Evolutionary conservation across 305 asterid species (phyloP).

Genomic region (Solanum hybrid): DNA sequence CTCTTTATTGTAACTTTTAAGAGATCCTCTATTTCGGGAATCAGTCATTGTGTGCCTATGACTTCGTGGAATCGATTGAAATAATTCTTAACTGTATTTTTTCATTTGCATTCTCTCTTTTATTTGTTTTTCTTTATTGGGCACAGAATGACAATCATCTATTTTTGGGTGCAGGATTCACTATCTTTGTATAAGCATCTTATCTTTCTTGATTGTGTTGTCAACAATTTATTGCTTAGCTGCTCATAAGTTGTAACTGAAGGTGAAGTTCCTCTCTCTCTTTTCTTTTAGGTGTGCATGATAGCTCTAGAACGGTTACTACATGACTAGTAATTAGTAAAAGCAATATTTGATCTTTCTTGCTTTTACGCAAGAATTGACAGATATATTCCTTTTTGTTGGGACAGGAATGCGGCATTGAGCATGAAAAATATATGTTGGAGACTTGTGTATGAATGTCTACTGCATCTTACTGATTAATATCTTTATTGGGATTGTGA

Average conservation of each 20-base stretch:
- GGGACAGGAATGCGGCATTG: not conserved
- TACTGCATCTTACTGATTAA: not conserved
- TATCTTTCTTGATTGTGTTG: not conserved
- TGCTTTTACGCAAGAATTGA: not conserved
- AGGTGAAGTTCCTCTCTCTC: not conserved
- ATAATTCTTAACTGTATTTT: not conserved
- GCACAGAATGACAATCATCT: not conserved
- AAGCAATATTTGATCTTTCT: not conserved
- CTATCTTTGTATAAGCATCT: not conserved
- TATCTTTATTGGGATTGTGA: conserved; percentile 5
- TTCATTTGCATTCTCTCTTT: not conserved
- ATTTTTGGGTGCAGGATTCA: not conserved
- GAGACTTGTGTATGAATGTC: not conserved
- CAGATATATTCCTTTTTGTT: not conserved
- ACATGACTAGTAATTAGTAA: not conserved
- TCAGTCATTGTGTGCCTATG: not conserved
- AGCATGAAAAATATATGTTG: not conserved
- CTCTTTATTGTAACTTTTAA: not conserved
- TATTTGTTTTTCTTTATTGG: not conserved
- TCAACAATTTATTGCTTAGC: not conserved
- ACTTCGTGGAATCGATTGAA: not conserved
- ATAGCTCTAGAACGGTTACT: not conserved
- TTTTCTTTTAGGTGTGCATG: not conserved
- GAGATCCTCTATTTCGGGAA: not conserved
- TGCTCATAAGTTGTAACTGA: not conserved